phyloP scores from a whole-genome alignment of 768 basidiomycete species.

The Hypsizygus marmoreus region DNA sequence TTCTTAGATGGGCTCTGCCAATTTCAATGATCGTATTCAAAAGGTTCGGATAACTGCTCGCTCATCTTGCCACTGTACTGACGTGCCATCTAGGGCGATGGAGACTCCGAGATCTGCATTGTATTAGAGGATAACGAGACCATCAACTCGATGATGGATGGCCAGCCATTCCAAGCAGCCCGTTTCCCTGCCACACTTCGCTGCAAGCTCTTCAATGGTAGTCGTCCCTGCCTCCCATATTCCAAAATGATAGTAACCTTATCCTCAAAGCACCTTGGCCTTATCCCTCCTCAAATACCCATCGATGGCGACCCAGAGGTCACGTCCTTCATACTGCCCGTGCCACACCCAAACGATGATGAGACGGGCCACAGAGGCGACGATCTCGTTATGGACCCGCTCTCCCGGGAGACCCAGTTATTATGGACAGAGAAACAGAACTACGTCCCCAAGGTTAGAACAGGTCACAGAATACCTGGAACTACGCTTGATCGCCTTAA shows the following conservation, averaged over 20 bases:
- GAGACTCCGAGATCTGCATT: conserved; percentile 92
- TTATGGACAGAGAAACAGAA: conserved; percentile 75
- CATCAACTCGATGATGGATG: conserved; percentile 78
- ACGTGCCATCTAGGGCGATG: conserved; percentile 64
- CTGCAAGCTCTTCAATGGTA: conserved; percentile 81
- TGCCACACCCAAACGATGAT: conserved; percentile 70
- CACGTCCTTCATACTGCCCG: conserved; percentile 76
- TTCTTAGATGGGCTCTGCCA: conserved; percentile 86
- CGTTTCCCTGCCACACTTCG: conserved; percentile 86
- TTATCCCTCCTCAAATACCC: conserved; percentile 73
- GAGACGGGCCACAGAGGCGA: conserved; percentile 64
- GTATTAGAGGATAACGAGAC: conserved; percentile 88
- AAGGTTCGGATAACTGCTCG: conserved; percentile 39
- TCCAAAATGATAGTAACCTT: conserved; percentile 10
- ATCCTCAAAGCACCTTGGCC: conserved; percentile 77
- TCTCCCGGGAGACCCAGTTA: conserved; percentile 57
- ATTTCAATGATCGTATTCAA: conserved; percentile 87
- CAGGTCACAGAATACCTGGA: conserved; percentile 77
- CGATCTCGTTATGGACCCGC: conserved; percentile 72
- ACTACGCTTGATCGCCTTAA: conserved; percentile 73
- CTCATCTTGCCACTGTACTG: conserved; percentile 4
- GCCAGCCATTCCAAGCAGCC: conserved; percentile 66
- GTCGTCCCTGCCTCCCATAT: conserved; percentile 16
- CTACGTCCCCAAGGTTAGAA: conserved; percentile 75
- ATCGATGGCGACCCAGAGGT: conserved; percentile 33